Evolutionary conservation across 345 rosid genomes (phyloP).

Genomic region (Fremontodendron californicum): DNA sequence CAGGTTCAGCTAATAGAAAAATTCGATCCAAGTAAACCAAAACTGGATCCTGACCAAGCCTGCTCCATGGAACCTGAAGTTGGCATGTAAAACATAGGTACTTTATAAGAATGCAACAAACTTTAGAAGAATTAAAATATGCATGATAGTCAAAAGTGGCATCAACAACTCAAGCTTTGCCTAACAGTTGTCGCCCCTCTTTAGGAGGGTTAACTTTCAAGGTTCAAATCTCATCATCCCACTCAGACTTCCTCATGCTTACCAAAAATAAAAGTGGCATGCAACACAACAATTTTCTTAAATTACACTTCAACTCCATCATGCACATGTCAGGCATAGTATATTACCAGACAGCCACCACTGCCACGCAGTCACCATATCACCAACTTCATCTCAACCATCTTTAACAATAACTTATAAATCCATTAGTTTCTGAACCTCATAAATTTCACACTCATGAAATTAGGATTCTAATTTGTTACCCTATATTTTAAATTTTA

Average conservation of each 20-base stretch:
- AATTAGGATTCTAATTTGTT: background rate
- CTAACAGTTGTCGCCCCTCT: background rate
- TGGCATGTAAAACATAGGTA: background rate
- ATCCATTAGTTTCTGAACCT: background rate
- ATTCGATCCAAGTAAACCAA: constrained; percentile 84
- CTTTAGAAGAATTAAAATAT: background rate
- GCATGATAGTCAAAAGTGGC: background rate
- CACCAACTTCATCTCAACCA: background rate
- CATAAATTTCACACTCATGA: background rate
- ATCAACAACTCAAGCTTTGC: background rate
- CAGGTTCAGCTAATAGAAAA: constrained; percentile 35
- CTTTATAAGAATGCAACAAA: background rate
- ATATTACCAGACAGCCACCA: background rate
- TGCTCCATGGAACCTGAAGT: constrained; percentile 97
- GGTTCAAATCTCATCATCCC: background rate
- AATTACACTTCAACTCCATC: background rate
- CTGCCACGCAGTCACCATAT: background rate
- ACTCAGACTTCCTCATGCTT: background rate
- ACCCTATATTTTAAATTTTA: background rate
- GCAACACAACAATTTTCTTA: background rate
- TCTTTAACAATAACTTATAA: background rate
- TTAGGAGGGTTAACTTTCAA: background rate
- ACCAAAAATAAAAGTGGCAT: background rate
- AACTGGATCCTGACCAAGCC: constrained; percentile 99
- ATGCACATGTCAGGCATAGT: background rate